These are phyloP conservation scores for Populus alba DNA, from an alignment of 345 rosid species.

Conservation along the genomic window DNA sequence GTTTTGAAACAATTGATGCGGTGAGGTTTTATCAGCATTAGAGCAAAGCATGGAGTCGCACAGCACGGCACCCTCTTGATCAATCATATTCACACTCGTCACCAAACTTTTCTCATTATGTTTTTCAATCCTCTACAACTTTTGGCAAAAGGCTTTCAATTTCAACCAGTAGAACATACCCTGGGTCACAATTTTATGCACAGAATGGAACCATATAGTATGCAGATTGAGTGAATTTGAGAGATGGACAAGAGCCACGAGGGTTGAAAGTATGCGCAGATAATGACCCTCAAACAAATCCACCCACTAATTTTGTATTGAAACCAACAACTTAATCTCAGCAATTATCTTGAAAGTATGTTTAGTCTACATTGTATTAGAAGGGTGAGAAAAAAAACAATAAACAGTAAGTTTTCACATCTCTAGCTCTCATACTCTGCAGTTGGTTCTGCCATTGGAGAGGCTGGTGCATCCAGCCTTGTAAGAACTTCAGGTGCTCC, in stretches of 20 bases:
- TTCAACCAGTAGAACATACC: neutral
- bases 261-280: neutral
- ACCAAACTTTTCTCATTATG: neutral
- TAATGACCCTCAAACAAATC: conserved; percentile 3
- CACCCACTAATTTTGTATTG: neutral
- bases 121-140: neutral
- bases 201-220: neutral
- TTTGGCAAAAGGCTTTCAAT: neutral
- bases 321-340: neutral
- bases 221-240: conserved; percentile 5
- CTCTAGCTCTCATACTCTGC: conserved; percentile 64
- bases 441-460: conserved; percentile 37
- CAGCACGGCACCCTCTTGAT: neutral
- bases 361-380: conserved; percentile 3
- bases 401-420: neutral
- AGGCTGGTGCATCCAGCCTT: conserved; percentile 53
- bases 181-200: neutral
- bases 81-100: conserved; percentile 21
- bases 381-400: neutral
- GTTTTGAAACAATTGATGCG: neutral
- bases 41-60: conserved; percentile 14
- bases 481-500: conserved; percentile 92
- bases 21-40: neutral
- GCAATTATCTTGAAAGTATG: neutral
- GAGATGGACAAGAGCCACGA: neutral